Conservation (phyloP, 2,329 filamentous ascomycete species). For the Aureobasidium sp. region DNA sequence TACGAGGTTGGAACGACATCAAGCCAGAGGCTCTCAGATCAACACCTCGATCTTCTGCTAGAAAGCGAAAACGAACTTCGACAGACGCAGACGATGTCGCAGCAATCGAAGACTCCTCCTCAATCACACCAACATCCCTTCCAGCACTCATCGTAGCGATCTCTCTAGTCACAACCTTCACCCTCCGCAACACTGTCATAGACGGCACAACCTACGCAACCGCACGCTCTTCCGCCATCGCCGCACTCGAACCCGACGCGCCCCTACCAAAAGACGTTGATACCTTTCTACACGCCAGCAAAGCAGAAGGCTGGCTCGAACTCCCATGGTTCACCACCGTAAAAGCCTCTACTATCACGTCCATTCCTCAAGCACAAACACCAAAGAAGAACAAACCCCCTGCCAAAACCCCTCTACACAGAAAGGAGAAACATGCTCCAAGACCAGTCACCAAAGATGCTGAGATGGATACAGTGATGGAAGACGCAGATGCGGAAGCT, state of each 20-base stretch:
- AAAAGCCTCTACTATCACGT: conserved; percentile 31
- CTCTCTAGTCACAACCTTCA: conserved; percentile 2
- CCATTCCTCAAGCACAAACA: conserved; percentile 13
- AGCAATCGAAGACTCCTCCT: conserved; percentile 11
- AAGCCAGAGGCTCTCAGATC: background rate
- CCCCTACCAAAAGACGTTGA: conserved; percentile 14
- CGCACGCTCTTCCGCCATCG: background rate
- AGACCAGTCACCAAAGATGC: background rate
- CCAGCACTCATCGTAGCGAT: conserved; percentile 2
- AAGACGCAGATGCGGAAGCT: background rate
- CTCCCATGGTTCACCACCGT: conserved; percentile 35
- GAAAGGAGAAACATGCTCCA: conserved; percentile 25
- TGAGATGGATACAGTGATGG: background rate
- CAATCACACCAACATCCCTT: conserved; percentile 1
- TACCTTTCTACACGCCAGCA: conserved; percentile 14
- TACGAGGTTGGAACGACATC: background rate
- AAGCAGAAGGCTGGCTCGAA: conserved; percentile 12
- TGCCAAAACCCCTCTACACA: conserved; percentile 26
- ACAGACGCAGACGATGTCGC: background rate
- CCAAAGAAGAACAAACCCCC: conserved; percentile 16
- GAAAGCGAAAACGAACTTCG: conserved; percentile 1
- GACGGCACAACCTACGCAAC: background rate
- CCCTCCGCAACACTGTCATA: background rate
- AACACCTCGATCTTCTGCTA: background rate
- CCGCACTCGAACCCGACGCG: background rate